Conservation (phyloP, 148 eudicot genomes). For the Silene uniflora region DNA sequence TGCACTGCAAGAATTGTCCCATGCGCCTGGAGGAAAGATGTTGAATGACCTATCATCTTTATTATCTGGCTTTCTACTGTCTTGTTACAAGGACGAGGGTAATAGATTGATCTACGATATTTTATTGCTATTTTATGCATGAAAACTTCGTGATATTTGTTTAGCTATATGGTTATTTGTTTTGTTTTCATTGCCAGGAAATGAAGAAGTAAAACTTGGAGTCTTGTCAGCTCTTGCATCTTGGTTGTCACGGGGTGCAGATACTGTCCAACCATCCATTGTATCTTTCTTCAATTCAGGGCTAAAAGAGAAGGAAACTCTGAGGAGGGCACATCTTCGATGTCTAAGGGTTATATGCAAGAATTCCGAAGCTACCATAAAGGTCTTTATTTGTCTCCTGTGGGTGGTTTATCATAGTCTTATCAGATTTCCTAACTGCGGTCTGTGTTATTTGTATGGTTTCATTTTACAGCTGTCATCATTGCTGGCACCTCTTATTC, state of each 20-base stretch:
- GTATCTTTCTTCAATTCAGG: slow-evolving; percentile 68
- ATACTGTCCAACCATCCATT: slow-evolving; percentile 48
- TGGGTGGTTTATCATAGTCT: background rate
- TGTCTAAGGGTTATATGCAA: slow-evolving; percentile 63
- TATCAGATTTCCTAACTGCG: background rate
- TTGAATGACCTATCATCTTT: slow-evolving; percentile 51
- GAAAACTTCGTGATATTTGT: background rate
- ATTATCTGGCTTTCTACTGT: slow-evolving; percentile 59
- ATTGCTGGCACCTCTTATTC: slow-evolving; percentile 66
- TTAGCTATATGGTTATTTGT: background rate
- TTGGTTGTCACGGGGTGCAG: slow-evolving; percentile 70
- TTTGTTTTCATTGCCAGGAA: slow-evolving; percentile 47
- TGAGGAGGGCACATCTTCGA: slow-evolving; percentile 89
- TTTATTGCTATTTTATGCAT: slow-evolving; percentile 9
- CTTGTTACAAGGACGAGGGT: slow-evolving; percentile 95
- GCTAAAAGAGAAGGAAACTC: slow-evolving; percentile 83
- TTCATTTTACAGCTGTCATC: slow-evolving; percentile 55
- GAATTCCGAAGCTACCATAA: slow-evolving; percentile 57
- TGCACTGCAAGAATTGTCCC: slow-evolving; percentile 73
- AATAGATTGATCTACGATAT: background rate
- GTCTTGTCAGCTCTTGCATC: slow-evolving; percentile 64
- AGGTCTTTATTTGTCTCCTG: slow-evolving; percentile 32
- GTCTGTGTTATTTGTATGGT: background rate
- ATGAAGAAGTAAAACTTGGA: slow-evolving; percentile 92
- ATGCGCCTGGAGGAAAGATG: slow-evolving; percentile 76